Base-by-base conservation (phyloP, 805 yeast genomes). In the Candida khao-thaluensis region DNA sequence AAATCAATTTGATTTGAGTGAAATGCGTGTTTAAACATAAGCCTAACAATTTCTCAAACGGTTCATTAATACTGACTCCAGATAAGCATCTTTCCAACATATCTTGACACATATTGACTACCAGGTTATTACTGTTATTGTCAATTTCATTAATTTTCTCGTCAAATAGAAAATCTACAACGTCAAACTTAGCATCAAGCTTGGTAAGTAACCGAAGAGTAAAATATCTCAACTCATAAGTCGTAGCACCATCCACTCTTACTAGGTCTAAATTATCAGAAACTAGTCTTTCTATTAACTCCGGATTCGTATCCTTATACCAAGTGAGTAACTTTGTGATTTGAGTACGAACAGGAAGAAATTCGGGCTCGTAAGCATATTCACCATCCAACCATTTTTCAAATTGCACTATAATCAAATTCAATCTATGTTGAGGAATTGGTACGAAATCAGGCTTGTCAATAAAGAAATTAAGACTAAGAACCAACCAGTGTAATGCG, bases 351-450 rank as follows among this genome's bases (percentile, higher is more conserved):
- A 79, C 56, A 4, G 66, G 56, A 12, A 64, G 50, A 44, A 84
- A 86, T 5, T 62, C 71, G 0, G 63, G 58, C 14, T 81, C 87
- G 54, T 76, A 82, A 1, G 83, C 77, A 36, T 72, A 49, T 15
- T 78, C 87, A 11, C 81, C 70, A 17, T 79, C 84, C 16, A 82
- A 48, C 86, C 90, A 82, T 14, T 60, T 60, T 4, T 58, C 52
- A 1, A 88, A 47, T 4, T 75, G 71, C 29, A 67, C 72, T 14
- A 85, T 44, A 7, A 82, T 59, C 86, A 84, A 77, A 30, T 69
- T 73, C 27, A 82, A 62, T 48, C 93, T 72, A 51, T 81, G 89
- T 2, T 74, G 67, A 5, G 86, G 82, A 17, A 85, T 60, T 2
- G 79, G 68, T n/a, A 55, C 59, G 31, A 59, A 62, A 7, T 27